These are phyloP conservation scores for Sporisorium graminicola DNA, from an alignment of 1,284 basidiomycete species.

Conservation along the genomic window DNA sequence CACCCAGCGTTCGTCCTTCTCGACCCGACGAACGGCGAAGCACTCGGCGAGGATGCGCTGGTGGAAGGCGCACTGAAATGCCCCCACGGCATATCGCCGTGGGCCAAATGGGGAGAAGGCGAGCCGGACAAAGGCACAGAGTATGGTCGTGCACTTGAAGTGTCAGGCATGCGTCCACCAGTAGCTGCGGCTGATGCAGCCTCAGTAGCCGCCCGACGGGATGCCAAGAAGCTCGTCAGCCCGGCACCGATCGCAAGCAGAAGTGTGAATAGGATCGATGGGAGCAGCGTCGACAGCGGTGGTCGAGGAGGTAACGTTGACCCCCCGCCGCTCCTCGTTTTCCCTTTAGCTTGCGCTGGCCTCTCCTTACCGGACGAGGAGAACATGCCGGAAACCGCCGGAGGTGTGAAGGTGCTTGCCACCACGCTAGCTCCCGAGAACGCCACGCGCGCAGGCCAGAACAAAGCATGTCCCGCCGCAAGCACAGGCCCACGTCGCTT, in stretches of 20 bases:
- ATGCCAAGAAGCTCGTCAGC: constrained; percentile 44
- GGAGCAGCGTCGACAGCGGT: constrained; percentile 56
- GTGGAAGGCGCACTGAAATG: neutral
- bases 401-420: constrained; percentile 23
- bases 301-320: constrained; percentile 56
- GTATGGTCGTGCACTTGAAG: neutral
- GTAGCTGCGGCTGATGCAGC: neutral
- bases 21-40: neutral
- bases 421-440: constrained; percentile 23
- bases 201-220: constrained; percentile 22
- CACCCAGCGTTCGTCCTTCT: neutral
- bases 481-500: constrained; percentile 9
- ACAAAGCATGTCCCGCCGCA: constrained; percentile 11
- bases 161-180: neutral
- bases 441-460: constrained; percentile 42
- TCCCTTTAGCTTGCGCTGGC: neutral
- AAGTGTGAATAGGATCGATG: constrained; percentile 59
- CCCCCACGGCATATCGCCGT: neutral
- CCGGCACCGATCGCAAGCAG: constrained; percentile 58
- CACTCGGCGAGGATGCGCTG: neutral
- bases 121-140: neutral
- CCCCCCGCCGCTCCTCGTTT: neutral
- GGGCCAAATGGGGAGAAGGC: neutral
- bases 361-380: neutral
- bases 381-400: constrained; percentile 22